Percentiles rank a stretch among this genome's conserved stretches.
Evolutionary conservation across 352 stramenopile species (phyloP).

Genomic region (Bremia lactucae): DNA sequence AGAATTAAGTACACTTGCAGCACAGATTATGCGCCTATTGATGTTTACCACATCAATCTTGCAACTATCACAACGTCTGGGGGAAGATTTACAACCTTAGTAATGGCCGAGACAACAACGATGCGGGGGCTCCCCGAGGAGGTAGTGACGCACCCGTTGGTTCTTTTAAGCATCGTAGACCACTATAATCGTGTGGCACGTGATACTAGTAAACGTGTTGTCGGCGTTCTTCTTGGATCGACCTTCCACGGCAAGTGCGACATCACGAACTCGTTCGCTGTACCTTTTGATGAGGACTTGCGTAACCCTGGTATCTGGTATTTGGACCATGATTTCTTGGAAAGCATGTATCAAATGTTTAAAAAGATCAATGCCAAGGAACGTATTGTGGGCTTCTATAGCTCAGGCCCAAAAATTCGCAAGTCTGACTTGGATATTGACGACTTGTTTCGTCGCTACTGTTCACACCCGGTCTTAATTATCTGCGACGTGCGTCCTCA

Average conservation of each 20-base stretch:
- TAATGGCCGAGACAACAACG: slow-evolving; percentile 15
- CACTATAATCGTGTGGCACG: slow-evolving; percentile 99
- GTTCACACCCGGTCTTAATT: slow-evolving; percentile 92
- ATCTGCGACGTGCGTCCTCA: slow-evolving; percentile 97
- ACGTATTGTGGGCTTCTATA: slow-evolving; percentile 98
- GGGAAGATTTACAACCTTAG: slow-evolving; percentile 14
- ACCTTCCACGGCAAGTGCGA: slow-evolving; percentile 91
- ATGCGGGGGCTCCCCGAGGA: slow-evolving; percentile 64
- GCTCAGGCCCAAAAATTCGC: slow-evolving; percentile 93
- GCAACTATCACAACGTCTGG: slow-evolving; percentile 8
- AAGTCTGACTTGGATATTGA: slow-evolving; percentile 93
- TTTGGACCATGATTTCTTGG: slow-evolving; percentile 98
- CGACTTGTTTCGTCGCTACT: slow-evolving; percentile 91
- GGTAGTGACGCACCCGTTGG: slow-evolving; percentile 97
- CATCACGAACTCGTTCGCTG: slow-evolving; percentile 90
- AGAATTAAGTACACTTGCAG: too few species aligned
- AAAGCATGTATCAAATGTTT: slow-evolving; percentile 96
- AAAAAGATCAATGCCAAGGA: slow-evolving; percentile 96
- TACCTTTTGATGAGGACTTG: slow-evolving; percentile 98
- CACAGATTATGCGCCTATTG: neutral
- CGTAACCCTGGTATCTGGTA: slow-evolving; percentile 98
- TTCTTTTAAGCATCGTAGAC: slow-evolving; percentile 97
- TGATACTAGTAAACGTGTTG: slow-evolving; percentile 97
- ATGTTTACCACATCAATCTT: slow-evolving; percentile 2
- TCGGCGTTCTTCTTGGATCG: slow-evolving; percentile 95